Evolutionary conservation across 202 grass and related monocot species (phyloP), one percentile per base, ranked within the genome.

Genomic region (Schoenoplectus triqueter): DNA sequence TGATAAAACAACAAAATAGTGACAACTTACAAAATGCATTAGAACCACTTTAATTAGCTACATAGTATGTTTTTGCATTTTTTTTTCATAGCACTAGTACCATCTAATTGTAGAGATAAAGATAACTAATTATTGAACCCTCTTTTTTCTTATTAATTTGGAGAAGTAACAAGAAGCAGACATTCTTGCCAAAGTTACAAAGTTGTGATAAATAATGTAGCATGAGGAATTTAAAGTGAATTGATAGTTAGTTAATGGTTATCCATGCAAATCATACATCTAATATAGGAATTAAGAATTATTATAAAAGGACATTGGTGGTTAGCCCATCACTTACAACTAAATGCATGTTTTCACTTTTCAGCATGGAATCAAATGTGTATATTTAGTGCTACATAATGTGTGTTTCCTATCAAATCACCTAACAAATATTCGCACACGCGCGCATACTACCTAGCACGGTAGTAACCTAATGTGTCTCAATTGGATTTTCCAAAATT

Each of bases 251-350:
- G 42, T 71, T 71, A 8, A 71, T 71, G 54, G 69, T 79, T 80
- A 80, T 62, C 21, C 21, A 42, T 42, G 54, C 20, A 80, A 45
- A 80, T 80, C 76, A 80, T 80, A 11, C 19, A 41, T 62, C 22
- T 17, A 15, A 44, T 15, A 76, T 15, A 57, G 9, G 3, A 44
- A 68, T 42, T 68, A 68, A 40, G 2, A 46, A 80, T 42, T 61
- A 46, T 60, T 80, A 80, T 44, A 80, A 5, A 50, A 60, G 45
- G 76, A 80, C 76, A 80, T 59, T 9, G 54, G 76, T 80, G 11
- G 76, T 61, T 80, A 80, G 76, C 59, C 54, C 59, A 61, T 80
- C 76, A 45, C 54, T 52, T 1, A 17, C 11, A 0, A 13, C 48
- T n/a, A 69, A 79, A 60, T 22, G 31, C 31, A 31, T 31, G 52